Evolutionary conservation across 2,329 filamentous ascomycete species (phyloP).

Genomic region (Xylaria hypoxylon): DNA sequence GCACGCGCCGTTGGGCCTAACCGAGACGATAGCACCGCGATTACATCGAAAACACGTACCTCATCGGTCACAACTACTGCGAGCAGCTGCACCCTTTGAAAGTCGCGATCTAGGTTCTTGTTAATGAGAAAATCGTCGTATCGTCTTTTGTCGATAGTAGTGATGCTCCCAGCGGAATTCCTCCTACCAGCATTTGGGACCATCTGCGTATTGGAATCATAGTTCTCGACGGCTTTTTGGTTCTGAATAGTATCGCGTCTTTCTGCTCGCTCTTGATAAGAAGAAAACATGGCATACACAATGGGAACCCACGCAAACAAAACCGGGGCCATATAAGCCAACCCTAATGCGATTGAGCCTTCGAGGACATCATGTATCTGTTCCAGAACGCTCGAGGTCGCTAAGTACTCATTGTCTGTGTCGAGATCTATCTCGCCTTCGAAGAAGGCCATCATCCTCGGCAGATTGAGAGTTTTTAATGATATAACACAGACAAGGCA

Average conservation of each 20-base stretch:
- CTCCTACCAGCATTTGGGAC: constrained; percentile 58
- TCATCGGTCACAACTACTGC: constrained; percentile 62
- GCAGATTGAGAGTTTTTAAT: constrained; percentile 76
- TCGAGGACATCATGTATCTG: constrained; percentile 79
- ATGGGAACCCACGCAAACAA: constrained; percentile 86
- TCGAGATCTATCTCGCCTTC: constrained; percentile 61
- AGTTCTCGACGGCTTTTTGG: constrained; percentile 68
- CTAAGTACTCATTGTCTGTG: constrained; percentile 68
- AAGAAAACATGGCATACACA: constrained; percentile 74
- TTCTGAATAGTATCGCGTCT: constrained; percentile 68
- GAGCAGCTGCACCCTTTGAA: constrained; percentile 63
- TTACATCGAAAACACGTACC: constrained; percentile 65
- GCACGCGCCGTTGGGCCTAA: constrained; percentile 60
- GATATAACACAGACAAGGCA: constrained; percentile 77
- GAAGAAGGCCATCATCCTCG: constrained; percentile 67
- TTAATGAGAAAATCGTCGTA: constrained; percentile 69
- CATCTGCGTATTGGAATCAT: constrained; percentile 61
- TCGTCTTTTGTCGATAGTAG: constrained; percentile 69
- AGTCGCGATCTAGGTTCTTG: constrained; percentile 62
- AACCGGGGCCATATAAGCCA: constrained; percentile 76
- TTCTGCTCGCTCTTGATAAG: constrained; percentile 71
- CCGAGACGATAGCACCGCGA: constrained; percentile 62
- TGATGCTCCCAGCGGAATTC: constrained; percentile 71
- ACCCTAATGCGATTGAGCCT: constrained; percentile 65
- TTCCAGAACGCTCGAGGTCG: constrained; percentile 75